Base-by-base conservation (phyloP, 2,329 filamentous ascomycete species). In the Tolypocladium endophyticum region DNA sequence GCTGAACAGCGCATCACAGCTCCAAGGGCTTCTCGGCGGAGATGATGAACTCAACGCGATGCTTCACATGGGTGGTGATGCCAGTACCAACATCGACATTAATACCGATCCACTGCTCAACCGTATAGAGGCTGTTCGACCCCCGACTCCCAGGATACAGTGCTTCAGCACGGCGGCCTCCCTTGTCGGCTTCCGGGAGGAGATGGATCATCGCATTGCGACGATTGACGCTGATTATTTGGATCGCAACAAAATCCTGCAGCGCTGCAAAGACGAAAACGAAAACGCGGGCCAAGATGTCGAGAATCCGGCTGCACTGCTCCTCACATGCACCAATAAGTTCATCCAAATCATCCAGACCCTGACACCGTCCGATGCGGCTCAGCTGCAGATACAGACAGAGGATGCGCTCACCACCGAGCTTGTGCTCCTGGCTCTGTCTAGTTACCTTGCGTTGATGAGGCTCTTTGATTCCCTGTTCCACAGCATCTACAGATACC, bases 381-480 rank as follows among this genome's bases (percentile, higher is more conserved):
- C 16, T 57, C 55, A 20, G 36, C 5, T 33, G 28, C 39, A 47
- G 25, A 57, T 16, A 11, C 55, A 57, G 39, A 45, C 53, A n/a
- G 58, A 63, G 56, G 58, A 63, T 56, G 41, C 41, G 35, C 61
- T 63, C 38, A 64, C 59, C 58, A 65, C 61, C 1, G 64, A 65
- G 58, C 39, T 62, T 9, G 56, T 63, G 47, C 64, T 65, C 45
- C 53, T 65, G 45, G 61, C 50, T 52, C 55, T 65, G 23, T 63
- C 64, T 6, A 61, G 61, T 59, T 66, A 66, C 59, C 64, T 65
- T 56, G 55, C 61, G 23, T 56, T 66, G 53, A 65, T 66, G 63
- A 62, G 61, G 56, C 62, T 66, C 41, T 60, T 62, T 43, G 64
- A 66, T 58, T 55, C 61, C 54, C 36, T 65, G 45, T 65, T 66